A percentile compares a stretch with the other conserved stretches of the same genome.
Evolutionary conservation across 2,329 filamentous ascomycete species (phyloP).

Genomic region (Cladosporium sp.): DNA sequence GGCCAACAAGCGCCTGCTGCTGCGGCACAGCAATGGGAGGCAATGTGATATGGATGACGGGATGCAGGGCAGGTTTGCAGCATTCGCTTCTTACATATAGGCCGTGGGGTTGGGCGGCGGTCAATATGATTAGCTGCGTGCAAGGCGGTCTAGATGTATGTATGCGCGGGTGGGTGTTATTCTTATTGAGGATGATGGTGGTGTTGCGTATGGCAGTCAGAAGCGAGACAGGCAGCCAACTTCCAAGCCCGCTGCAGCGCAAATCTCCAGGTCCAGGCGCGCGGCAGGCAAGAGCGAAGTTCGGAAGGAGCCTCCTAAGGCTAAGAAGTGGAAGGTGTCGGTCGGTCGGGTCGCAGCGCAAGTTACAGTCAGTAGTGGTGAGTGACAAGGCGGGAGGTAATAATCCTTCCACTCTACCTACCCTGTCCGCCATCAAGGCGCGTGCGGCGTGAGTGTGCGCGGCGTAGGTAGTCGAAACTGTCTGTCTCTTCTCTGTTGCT

Average conservation of each 20-base stretch:
- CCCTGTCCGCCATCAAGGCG: not conserved
- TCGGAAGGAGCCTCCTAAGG: not conserved
- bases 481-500: not conserved
- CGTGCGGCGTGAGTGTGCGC: not conserved
- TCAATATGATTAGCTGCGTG: not conserved
- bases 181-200: not conserved
- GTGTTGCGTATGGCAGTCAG: not conserved
- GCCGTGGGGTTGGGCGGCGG: not conserved
- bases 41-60: constrained; percentile 5
- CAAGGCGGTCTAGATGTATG: not conserved
- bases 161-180: not conserved
- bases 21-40: not conserved
- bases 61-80: constrained; percentile 5
- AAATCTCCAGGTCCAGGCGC: not conserved
- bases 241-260: not conserved
- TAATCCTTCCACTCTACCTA: not conserved
- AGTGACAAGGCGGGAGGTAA: not conserved
- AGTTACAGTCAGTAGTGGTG: too few species aligned
- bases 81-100: not conserved
- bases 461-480: not conserved
- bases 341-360: not conserved
- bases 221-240: not conserved
- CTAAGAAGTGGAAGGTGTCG: not conserved
- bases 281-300: not conserved
- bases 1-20: constrained; percentile 10